phyloP scores from a whole-genome alignment of 1,284 basidiomycete genomes.

The Trametes hirsuta region DNA sequence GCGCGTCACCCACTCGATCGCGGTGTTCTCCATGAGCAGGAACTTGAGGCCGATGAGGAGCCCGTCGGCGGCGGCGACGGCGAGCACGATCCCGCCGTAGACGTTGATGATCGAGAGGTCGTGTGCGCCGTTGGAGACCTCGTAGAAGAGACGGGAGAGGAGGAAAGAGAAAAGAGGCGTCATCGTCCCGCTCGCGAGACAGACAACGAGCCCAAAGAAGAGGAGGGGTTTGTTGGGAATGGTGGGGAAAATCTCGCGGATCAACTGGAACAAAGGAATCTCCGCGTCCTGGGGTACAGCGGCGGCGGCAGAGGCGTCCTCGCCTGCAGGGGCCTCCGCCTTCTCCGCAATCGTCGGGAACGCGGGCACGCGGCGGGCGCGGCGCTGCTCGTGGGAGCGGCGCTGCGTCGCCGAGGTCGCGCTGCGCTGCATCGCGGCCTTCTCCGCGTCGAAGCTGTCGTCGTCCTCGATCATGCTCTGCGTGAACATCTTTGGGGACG shows the following conservation, averaged over 20 bases:
- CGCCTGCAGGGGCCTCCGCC: slow-evolving; percentile 10
- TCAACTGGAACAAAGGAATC: slow-evolving; percentile 48
- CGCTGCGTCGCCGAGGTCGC: slow-evolving; percentile 25
- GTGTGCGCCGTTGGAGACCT: slow-evolving; percentile 73
- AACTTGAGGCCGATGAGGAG: slow-evolving; percentile 75
- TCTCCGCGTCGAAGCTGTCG: slow-evolving; percentile 39
- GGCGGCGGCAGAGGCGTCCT: slow-evolving; percentile 25
- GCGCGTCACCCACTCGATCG: slow-evolving; percentile 76
- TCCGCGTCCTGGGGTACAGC: slow-evolving; percentile 26
- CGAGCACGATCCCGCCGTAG: slow-evolving; percentile 71
- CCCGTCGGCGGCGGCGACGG: slow-evolving; percentile 78
- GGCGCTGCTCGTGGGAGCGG: slow-evolving; percentile 33
- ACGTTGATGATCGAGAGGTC: slow-evolving; percentile 69
- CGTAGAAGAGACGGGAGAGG: slow-evolving; percentile 81
- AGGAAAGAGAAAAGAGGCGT: slow-evolving; percentile 93
- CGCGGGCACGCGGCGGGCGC: slow-evolving; percentile 44
- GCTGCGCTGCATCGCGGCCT: slow-evolving; percentile 28
- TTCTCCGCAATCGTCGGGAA: slow-evolving; percentile 38
- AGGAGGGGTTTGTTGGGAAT: slow-evolving; percentile 78
- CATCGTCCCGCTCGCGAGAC: slow-evolving; percentile 76
- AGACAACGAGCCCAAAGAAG: slow-evolving; percentile 66
- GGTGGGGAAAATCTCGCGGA: slow-evolving; percentile 69
- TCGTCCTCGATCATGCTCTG: slow-evolving; percentile 40
- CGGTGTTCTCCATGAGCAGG: slow-evolving; percentile 75
- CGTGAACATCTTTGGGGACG: slow-evolving; percentile 34